These are phyloP conservation scores for Lupinus albus DNA, from an alignment of 306 rosid species.

Conservation along the genomic window DNA sequence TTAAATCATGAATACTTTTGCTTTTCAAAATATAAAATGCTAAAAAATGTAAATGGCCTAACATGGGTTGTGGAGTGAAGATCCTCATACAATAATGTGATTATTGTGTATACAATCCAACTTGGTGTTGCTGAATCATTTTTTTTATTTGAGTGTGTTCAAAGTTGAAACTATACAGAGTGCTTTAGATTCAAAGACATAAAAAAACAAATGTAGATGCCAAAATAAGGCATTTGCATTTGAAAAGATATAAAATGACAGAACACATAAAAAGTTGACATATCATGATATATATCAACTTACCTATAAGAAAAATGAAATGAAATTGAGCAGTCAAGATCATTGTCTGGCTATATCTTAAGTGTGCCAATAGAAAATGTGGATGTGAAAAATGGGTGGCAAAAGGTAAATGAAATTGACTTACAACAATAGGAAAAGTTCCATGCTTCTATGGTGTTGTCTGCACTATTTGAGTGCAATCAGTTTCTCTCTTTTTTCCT, in stretches of 20 bases:
- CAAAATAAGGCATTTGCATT: constrained; percentile 17
- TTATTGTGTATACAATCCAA: neutral
- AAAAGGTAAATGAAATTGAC: constrained; percentile 52
- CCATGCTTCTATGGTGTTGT: constrained; percentile 50
- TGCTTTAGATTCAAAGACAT: neutral
- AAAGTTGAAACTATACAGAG: neutral
- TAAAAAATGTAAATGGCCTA: neutral
- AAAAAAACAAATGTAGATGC: constrained; percentile 31
- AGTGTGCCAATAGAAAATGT: constrained; percentile 43
- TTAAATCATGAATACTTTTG: neutral
- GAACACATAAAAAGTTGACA: constrained; percentile 4
- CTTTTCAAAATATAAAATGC: neutral
- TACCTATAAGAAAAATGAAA: neutral
- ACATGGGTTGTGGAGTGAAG: neutral
- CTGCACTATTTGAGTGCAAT: constrained; percentile 47
- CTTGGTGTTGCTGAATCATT: neutral
- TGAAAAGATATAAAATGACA: constrained; percentile 6
- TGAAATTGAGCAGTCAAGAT: no score
- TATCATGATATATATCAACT: no score
- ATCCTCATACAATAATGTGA: constrained; percentile 8
- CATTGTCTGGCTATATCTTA: constrained; percentile 23
- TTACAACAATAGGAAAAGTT: constrained; percentile 45
- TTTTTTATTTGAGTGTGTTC: neutral
- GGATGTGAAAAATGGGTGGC: constrained; percentile 26
- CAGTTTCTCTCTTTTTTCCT: constrained; percentile 4